Percentiles rank a stretch among this genome's conserved stretches.
Evolutionary conservation across 192 early-diverging fungal species (phyloP).

Genomic region (Gamsiella multidivaricata): DNA sequence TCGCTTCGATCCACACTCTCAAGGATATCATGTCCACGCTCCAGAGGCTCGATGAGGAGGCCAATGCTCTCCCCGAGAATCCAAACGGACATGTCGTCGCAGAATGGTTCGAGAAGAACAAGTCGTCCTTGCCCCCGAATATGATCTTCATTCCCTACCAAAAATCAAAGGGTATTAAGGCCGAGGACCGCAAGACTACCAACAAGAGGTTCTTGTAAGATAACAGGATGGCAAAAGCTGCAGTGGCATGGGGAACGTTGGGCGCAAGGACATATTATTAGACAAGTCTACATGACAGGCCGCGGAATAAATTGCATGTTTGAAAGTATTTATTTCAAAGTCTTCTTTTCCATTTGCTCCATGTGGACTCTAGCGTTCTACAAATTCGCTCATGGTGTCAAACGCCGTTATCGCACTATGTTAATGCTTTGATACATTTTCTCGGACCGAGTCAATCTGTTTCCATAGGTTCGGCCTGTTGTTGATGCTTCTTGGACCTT

Average conservation of each 20-base stretch:
- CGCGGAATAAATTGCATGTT: no score
- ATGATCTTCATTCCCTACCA: slow-evolving; percentile 55
- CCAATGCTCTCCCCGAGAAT: slow-evolving; percentile 8
- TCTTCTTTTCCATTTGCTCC: no score
- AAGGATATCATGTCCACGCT: slow-evolving; percentile 25
- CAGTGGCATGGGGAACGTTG: no score
- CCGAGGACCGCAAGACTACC: slow-evolving; percentile 42
- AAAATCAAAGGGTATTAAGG: slow-evolving; percentile 51
- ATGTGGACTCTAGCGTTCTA: no score
- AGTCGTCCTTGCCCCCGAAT: slow-evolving; percentile 49
- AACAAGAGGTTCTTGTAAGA: slow-evolving; percentile 52
- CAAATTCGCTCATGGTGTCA: no score
- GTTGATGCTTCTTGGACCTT: slow-evolving; percentile 24
- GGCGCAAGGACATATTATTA: no score
- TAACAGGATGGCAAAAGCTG: no score
- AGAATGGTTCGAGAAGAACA: slow-evolving; percentile 55
- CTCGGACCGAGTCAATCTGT: background rate
- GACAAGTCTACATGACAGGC: no score
- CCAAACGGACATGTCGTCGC: slow-evolving; percentile 55
- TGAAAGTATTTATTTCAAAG: no score
- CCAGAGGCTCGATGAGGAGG: slow-evolving; percentile 12
- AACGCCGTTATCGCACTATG: background rate
- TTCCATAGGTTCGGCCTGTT: slow-evolving; percentile 6
- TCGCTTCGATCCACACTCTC: slow-evolving; percentile 36
- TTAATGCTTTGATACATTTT: background rate